Evolutionary conservation across 2,329 filamentous ascomycete species (phyloP), one percentile per base, ranked within the genome.

Genomic region (Fusarium cyanostomum): DNA sequence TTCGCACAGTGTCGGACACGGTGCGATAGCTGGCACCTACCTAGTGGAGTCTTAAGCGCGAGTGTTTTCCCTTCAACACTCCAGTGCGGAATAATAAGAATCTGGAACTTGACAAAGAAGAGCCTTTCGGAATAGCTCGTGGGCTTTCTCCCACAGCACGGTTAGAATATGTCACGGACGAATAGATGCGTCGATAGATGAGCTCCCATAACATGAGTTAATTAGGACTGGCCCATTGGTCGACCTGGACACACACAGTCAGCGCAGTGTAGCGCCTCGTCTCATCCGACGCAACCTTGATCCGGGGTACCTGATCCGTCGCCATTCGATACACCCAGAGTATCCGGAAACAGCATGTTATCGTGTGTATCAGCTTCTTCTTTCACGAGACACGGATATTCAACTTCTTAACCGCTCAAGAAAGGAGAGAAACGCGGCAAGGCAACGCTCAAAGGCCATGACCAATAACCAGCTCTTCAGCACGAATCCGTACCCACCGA

Each of bases 181-280:
- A 44, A 60, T 43, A 26, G 42, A 43, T 48, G 37, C 44, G 52
- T 37, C 37, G 34, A 51, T 46, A 43, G 38, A 57, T 37, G 18
- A 31, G 48, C 31, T 46, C 28, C 44, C 39, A 21, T 53, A 42
- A 51, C 28, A 56, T 37, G 42, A 42, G 52, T 41, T 39, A 28
- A 27, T 52, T 52, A 30, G 38, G 54, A 48, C 39, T 46, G 41
- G 15, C 45, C 41, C 31, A 52, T 57, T 52, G 43, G 57, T 21
- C 35, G 52, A 57, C 67, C 41, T 7, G 16, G 16, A 16, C 15
- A 45, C 41, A 51, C 53, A 42, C 45, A 50, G 60, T 62, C 61
- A 62, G 63, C 64, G 56, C 63, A 70, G 50, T 50, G 50, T 52
- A 68, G 66, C 68, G 56, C 68, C 58, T 70, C 65, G 54, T 59